Base-by-base conservation (phyloP, 805 yeast species). In the Metschnikowia gelsemii region DNA sequence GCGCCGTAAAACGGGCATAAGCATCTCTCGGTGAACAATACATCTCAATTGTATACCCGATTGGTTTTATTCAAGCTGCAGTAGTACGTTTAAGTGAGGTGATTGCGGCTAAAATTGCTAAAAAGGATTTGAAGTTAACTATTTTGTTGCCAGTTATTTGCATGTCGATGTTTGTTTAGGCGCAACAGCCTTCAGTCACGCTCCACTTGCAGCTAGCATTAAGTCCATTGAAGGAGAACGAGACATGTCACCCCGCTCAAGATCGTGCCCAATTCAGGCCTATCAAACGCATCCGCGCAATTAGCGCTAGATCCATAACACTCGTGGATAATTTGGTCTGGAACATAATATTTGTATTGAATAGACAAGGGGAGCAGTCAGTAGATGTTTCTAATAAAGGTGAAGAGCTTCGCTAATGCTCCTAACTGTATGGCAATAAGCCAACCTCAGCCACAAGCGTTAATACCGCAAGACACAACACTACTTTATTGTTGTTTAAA, bases 1-100 rank as follows among this genome's bases (percentile, higher is more conserved):
- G 9, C 26, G 35, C 31, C 44, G 44, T 31, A 35, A 35, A 41
- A 29, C 35, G n/a, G 23, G 38, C 35, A 40, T 24, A 29, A 34
- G 30, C 42, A 29, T 16, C 25, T 16, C 11, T 20, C n/a, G 23
- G 5, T 5, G 9, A 23, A 23, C 12, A 23, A 23, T 23, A 3
- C 9, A 23, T 11, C 26, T n/a, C n/a, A n/a, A n/a, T 22, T 8
- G 7, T 22, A 22, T 22, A 22, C 25, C 25, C 25, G 11, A 22
- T 11, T 11, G 9, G 11, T 11, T 11, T 22, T 8, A 8, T 8
- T 8, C 11, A 22, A 7, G 25, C 25, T 22, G 25, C 25, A 22
- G 25, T 8, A 22, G 7, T 22, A 22, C 11, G 7, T 8, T 11
- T 22, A 22, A 22, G 25, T 8, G 7, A 22, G 11, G 25, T 11